These are phyloP conservation scores for Colletotrichum tabaci DNA, from an alignment of 2,329 filamentous ascomycete genomes.

Conservation along the genomic window DNA sequence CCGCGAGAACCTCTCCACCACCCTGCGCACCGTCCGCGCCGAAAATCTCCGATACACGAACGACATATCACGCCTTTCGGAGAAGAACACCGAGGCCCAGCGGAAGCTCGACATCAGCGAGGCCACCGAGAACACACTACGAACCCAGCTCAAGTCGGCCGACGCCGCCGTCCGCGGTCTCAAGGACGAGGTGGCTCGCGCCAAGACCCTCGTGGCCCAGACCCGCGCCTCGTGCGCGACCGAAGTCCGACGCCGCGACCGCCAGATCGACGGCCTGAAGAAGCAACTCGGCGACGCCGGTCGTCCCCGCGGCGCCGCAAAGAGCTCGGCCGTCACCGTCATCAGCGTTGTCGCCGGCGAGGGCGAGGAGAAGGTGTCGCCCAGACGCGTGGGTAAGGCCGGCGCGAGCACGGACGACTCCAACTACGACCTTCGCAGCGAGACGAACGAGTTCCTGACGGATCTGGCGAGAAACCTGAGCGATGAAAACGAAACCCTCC, in stretches of 20 bases:
- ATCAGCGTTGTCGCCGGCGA: constrained; percentile 71
- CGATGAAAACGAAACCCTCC: constrained; percentile 90
- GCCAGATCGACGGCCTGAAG: constrained; percentile 91
- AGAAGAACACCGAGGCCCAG: constrained; percentile 68
- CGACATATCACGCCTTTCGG: constrained; percentile 73
- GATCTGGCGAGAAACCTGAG: constrained; percentile 86
- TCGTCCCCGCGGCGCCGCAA: constrained; percentile 71
- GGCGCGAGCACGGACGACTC: constrained; percentile 60
- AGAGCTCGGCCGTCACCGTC: constrained; percentile 68
- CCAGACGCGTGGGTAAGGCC: constrained; percentile 42
- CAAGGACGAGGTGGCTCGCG: constrained; percentile 85
- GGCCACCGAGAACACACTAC: constrained; percentile 79
- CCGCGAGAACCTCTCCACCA: constrained; percentile 84
- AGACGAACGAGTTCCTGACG: constrained; percentile 93
- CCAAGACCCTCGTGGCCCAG: constrained; percentile 86
- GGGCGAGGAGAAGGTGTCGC: constrained; percentile 62
- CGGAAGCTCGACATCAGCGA: constrained; percentile 72
- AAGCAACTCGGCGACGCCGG: constrained; percentile 83
- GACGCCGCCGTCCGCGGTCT: constrained; percentile 82
- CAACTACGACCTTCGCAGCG: constrained; percentile 81
- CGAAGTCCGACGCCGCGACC: constrained; percentile 90
- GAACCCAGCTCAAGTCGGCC: constrained; percentile 78
- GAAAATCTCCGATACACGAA: constrained; percentile 81
- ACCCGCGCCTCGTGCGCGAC: constrained; percentile 89
- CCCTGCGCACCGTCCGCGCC: constrained; percentile 81